Conservation (phyloP, 257 asterid genomes). For the Nicotiana tomentosiformis region DNA sequence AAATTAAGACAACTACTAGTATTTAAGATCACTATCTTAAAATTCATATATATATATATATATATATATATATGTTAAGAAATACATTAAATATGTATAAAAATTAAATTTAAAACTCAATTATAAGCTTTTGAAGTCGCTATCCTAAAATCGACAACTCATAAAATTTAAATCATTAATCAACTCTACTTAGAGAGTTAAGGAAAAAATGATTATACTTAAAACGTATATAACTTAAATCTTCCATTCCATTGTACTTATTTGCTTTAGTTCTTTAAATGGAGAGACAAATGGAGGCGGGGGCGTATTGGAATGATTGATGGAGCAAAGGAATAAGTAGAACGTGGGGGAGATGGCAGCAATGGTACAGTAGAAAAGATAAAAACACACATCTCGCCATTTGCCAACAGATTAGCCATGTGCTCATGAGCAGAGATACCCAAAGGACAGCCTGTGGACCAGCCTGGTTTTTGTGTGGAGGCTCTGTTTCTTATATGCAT, state of each 20-base stretch:
- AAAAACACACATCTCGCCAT: neutral
- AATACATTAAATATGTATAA: too few species aligned
- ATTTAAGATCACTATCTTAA: too few species aligned
- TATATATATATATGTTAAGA: too few species aligned
- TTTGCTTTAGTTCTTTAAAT: neutral
- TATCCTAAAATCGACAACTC: too few species aligned
- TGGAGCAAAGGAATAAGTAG: neutral
- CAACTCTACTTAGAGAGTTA: too few species aligned
- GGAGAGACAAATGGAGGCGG: neutral
- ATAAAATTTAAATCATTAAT: too few species aligned
- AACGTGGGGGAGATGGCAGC: neutral
- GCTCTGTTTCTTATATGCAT: neutral
- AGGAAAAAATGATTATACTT: too few species aligned
- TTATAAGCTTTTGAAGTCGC: too few species aligned
- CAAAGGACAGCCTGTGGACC: constrained; percentile 2
- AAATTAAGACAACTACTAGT: neutral
- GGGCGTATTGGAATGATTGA: neutral
- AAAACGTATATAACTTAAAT: too few species aligned
- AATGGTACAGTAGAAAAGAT: neutral
- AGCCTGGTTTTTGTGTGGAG: neutral
- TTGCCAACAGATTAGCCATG: constrained; percentile 1
- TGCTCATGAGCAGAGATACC: neutral
- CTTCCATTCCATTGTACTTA: too few species aligned
- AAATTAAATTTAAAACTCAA: too few species aligned
- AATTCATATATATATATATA: too few species aligned